These are phyloP conservation scores for Pleurotus pulmonarius DNA, from an alignment of 768 basidiomycete species.

Conservation along the genomic window DNA sequence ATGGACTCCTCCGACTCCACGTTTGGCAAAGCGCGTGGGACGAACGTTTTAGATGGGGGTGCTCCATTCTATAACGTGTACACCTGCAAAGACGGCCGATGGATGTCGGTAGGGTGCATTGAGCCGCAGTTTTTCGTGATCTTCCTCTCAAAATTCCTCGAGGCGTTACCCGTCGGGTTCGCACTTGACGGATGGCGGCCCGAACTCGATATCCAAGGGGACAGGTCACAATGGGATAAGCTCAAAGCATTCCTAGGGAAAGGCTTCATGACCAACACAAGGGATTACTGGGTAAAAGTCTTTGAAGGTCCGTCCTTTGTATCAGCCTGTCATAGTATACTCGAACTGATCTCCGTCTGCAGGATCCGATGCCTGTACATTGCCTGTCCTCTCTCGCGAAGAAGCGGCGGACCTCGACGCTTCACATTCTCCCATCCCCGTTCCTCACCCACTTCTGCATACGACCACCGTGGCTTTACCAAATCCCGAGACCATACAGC, in stretches of 20 bases:
- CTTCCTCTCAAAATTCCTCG: slow-evolving; percentile 55
- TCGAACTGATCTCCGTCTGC: not conserved
- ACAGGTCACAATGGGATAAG: slow-evolving; percentile 52
- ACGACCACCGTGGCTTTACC: slow-evolving; percentile 14
- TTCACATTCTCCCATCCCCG: slow-evolving; percentile 35
- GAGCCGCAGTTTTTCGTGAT: slow-evolving; percentile 68
- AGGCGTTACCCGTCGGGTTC: slow-evolving; percentile 43
- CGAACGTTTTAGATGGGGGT: slow-evolving; percentile 68
- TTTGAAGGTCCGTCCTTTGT: slow-evolving; percentile 52
- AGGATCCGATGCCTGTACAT: slow-evolving; percentile 71
- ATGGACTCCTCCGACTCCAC: slow-evolving; percentile 25
- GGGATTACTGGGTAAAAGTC: slow-evolving; percentile 66
- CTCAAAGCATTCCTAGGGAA: slow-evolving; percentile 52
- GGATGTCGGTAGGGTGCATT: slow-evolving; percentile 75
- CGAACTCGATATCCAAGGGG: slow-evolving; percentile 36
- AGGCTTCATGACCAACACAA: slow-evolving; percentile 58
- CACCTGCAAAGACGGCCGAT: slow-evolving; percentile 64
- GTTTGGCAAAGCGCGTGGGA: slow-evolving; percentile 44
- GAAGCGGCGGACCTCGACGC: slow-evolving; percentile 52
- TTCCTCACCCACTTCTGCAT: slow-evolving; percentile 48
- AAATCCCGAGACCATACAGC: slow-evolving; percentile 23
- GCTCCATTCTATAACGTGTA: slow-evolving; percentile 79
- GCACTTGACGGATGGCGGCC: slow-evolving; percentile 54
- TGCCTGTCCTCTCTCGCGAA: slow-evolving; percentile 61
- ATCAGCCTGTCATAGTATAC: no score